A percentile compares a stretch with the other conserved stretches of the same genome.
phyloP scores from a whole-genome alignment of 148 eudicot species.

The Cornus controversa region DNA sequence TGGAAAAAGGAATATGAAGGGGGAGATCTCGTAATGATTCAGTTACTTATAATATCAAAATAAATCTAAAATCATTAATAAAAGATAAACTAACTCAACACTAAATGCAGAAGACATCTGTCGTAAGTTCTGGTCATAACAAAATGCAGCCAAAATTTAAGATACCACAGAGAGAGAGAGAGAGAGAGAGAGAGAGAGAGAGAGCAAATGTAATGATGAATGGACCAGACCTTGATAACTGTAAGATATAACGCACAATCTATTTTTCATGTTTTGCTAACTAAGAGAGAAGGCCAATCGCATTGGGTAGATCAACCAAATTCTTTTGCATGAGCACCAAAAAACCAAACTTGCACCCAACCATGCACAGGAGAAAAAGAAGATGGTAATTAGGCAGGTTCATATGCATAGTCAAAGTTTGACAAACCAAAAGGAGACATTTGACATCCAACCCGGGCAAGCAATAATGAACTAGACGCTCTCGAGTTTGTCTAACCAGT shows the following conservation, averaged over 20 bases:
- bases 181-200: too few relatives aligned
- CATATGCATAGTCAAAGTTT: not conserved
- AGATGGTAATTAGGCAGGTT: not conserved
- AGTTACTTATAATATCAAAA: too few relatives aligned
- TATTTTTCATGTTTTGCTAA: not conserved
- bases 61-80: too few relatives aligned
- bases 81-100: not conserved
- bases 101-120: not conserved
- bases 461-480: too few relatives aligned
- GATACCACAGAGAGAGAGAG: not conserved
- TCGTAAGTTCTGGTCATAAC: not conserved
- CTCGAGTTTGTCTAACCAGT: not conserved
- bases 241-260: not conserved
- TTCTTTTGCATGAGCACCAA: not conserved
- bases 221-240: not conserved
- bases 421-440: not conserved
- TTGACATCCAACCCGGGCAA: not conserved
- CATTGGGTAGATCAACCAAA: not conserved
- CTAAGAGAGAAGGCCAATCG: not conserved
- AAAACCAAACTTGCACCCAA: not conserved
- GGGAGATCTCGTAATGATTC: not conserved
- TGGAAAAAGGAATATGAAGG: not conserved
- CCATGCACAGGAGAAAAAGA: not conserved
- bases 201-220: not conserved
- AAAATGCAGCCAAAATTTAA: not conserved